Conservation (phyloP, 2,329 filamentous ascomycete genomes). For the Aspergillus udagawae region DNA sequence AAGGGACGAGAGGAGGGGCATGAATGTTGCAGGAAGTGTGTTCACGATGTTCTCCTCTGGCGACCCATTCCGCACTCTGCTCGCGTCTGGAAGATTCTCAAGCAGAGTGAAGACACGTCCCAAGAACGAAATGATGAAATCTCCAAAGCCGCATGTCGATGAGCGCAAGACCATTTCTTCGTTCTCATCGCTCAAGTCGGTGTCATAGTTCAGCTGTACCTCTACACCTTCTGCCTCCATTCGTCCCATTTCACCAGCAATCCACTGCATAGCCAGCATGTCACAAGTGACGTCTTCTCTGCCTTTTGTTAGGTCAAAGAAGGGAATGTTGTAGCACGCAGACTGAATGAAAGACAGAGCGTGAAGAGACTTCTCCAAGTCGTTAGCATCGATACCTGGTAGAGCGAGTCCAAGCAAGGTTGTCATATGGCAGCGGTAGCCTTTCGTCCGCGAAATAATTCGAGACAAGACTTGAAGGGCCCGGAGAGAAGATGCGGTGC, state of each 20-base stretch:
- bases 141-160: conserved; percentile 87
- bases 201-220: conserved; percentile 78
- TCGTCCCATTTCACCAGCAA: conserved; percentile 87
- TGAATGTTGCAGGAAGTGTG: conserved; percentile 84
- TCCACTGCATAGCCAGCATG: conserved; percentile 82
- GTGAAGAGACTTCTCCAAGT: conserved; percentile 92
- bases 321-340: conserved; percentile 92
- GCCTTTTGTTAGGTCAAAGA: conserved; percentile 73
- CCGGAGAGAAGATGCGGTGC: conserved; percentile 88
- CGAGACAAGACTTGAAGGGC: conserved; percentile 89
- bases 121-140: conserved; percentile 86
- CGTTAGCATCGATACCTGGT: conserved; percentile 95
- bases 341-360: conserved; percentile 93
- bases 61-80: conserved; percentile 80
- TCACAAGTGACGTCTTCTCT: conserved; percentile 67
- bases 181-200: conserved; percentile 76
- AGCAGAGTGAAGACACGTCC: conserved; percentile 93
- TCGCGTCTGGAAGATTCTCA: conserved; percentile 90
- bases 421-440: conserved; percentile 94
- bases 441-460: conserved; percentile 86
- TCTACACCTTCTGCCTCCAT: conserved; percentile 86
- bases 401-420: conserved; percentile 87
- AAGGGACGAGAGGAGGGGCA: conserved; percentile 81
- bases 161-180: conserved; percentile 86
- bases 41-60: conserved; percentile 98